Conservation (phyloP, 257 asterid species). For the Thymus mandschuricus region DNA sequence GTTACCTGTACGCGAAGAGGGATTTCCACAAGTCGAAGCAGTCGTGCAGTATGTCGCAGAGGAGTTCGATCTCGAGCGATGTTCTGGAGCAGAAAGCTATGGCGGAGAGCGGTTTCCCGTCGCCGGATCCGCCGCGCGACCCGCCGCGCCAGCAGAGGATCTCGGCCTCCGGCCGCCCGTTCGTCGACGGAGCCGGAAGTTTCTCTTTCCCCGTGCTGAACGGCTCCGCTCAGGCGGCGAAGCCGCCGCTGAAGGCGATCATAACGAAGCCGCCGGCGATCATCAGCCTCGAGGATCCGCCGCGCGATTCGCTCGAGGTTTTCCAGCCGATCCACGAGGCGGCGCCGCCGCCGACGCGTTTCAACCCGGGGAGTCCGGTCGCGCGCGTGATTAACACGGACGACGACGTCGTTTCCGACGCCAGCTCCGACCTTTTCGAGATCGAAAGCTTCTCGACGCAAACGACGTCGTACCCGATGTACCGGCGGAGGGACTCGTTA, state of each 20-base stretch:
- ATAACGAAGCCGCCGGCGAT: conserved; percentile 22
- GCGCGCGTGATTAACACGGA: conserved; percentile 42
- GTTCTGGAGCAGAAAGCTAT: conserved; percentile 6
- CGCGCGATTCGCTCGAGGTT: conserved; percentile 66
- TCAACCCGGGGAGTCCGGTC: conserved; percentile 52
- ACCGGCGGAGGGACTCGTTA: conserved; percentile 62
- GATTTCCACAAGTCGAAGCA: conserved; percentile 28
- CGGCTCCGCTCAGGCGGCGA: conserved; percentile 26
- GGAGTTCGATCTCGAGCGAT: conserved; percentile 28
- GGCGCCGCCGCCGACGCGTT: conserved; percentile 4
- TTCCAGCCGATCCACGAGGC: conserved; percentile 55
- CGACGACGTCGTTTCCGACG: conserved; percentile 73
- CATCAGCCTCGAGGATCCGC: conserved; percentile 47
- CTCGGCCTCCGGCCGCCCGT: conserved; percentile 47
- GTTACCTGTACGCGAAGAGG: conserved; percentile 15
- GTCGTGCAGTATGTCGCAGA: conserved; percentile 24
- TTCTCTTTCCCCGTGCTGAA: conserved; percentile 76
- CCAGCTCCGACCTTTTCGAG: conserved; percentile 88
- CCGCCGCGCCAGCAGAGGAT: conserved; percentile 55
- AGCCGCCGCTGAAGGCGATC: conserved; percentile 22
- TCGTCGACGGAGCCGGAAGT: conserved; percentile 37
- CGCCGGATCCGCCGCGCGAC: background rate
- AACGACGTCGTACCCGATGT: conserved; percentile 55
- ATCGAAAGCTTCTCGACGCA: conserved; percentile 84
- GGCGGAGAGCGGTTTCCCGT: conserved; percentile 15